A percentile compares a stretch with the other conserved stretches of the same genome.
These are phyloP conservation scores for Ascobolus immersus DNA, from an alignment of 495 filamentous ascomycete species.

Conservation along the genomic window DNA sequence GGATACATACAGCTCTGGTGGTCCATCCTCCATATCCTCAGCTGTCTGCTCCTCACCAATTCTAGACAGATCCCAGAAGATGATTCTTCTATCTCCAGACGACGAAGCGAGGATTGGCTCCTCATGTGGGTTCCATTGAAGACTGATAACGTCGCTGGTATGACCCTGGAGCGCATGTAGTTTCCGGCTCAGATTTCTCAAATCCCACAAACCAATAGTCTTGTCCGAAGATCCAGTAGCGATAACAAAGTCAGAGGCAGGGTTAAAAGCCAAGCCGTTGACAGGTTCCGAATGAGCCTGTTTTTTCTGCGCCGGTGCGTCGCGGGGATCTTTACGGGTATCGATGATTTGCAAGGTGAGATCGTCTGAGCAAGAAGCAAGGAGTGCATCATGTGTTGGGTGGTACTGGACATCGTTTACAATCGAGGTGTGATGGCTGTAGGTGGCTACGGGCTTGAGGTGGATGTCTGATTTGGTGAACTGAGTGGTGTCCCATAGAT, in stretches of 20 bases:
- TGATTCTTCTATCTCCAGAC: constrained; percentile 73
- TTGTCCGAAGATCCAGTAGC: constrained; percentile 89
- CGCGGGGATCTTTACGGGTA: constrained; percentile 36
- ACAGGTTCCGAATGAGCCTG: constrained; percentile 69
- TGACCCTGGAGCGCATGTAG: constrained; percentile 70
- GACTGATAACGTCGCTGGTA: constrained; percentile 61
- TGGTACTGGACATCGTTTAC: constrained; percentile 96
- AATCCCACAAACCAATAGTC: constrained; percentile 82
- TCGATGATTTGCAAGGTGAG: constrained; percentile 81
- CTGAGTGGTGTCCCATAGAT: constrained; percentile 65
- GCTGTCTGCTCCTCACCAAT: constrained; percentile 84
- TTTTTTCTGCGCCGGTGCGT: constrained; percentile 32
- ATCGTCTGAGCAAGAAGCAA: constrained; percentile 89
- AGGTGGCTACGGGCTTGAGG: constrained; percentile 42
- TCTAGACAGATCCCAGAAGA: constrained; percentile 84
- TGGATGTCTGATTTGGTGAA: constrained; percentile 43
- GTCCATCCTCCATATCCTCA: constrained; percentile 89
- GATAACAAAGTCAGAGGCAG: constrained; percentile 55
- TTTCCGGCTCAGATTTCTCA: constrained; percentile 65
- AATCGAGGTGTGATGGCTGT: constrained; percentile 65
- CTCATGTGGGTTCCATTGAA: constrained; percentile 84
- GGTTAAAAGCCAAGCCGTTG: constrained; percentile 84
- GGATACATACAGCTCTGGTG: constrained; percentile 61
- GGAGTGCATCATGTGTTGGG: constrained; percentile 50
- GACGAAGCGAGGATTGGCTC: constrained; percentile 66